Evolutionary conservation across 2,329 filamentous ascomycete genomes (phyloP), one percentile per base, ranked within the genome.

Genomic region (Daldinia sp.): DNA sequence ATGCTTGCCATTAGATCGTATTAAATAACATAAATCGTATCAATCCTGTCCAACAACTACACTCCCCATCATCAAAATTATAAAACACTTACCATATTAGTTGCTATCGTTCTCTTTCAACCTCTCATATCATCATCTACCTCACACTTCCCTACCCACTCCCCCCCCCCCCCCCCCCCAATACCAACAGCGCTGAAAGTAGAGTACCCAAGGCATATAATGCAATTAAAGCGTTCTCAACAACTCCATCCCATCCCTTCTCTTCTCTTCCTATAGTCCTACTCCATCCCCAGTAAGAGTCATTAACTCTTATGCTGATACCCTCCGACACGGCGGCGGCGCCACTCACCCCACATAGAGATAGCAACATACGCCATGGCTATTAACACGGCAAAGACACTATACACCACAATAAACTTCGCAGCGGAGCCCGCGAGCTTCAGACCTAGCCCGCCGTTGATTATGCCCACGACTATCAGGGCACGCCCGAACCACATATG

Each of bases 381-480:
- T 23, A 87, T 74, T 9, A 89, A 72, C 7, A 79, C 86, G 0
- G 87, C 82, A 28, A 90, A 78, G 4, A 90, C 84, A 0, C 83
- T 78, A 76, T 90, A 91, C 0, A 84, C 86, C 54, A 87, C 82
- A 59, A 86, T 77, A 50, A 84, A 83, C 10, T 76, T 74, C 2
- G 68, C 77, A 0, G 78, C 70, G 0, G 83, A 82, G 15, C 72
- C 69, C 0, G 86, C 81, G 15, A 89, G 80, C 70, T 84, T 68
- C 30, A 92, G 79, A 3, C 89, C 89, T 3, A 91, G 77, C 0
- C 89, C 89, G 62, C 89, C 89, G 73, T 91, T 91, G 72, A 91
- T 76, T 50, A 90, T 81, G 28, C 87, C 89, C 2, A 90, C 75
- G 18, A 86, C 62, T 69, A 92, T 86, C 48, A 91, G 77, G 1